phyloP scores from a whole-genome alignment of 2,329 filamentous ascomycete genomes.

The Didymella segeticola region DNA sequence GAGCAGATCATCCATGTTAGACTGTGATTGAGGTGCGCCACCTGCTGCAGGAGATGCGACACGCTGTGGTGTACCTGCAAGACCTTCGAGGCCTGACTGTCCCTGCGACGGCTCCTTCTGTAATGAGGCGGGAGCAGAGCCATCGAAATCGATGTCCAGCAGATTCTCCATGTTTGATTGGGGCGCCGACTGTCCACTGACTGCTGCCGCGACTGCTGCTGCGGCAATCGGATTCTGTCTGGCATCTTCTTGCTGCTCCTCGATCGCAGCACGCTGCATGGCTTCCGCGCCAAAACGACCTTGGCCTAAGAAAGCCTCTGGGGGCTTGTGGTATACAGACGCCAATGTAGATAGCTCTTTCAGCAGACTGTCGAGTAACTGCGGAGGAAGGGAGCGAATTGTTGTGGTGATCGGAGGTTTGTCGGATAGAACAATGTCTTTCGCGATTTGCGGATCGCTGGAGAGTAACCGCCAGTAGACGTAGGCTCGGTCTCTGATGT shows the following conservation, averaged over 20 bases:
- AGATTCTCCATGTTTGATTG: slow-evolving; percentile 92
- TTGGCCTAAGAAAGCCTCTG: slow-evolving; percentile 96
- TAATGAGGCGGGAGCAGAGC: slow-evolving; percentile 85
- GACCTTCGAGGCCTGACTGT: slow-evolving; percentile 59
- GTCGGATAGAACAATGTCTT: slow-evolving; percentile 90
- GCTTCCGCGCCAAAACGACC: slow-evolving; percentile 92
- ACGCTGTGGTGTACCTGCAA: slow-evolving; percentile 71
- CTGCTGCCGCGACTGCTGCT: slow-evolving; percentile 71
- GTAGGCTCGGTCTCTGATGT: slow-evolving; percentile 95
- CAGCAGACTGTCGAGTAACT: slow-evolving; percentile 88
- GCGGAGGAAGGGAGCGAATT: slow-evolving; percentile 84
- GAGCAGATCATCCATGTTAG: slow-evolving; percentile 81
- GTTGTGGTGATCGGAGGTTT: slow-evolving; percentile 95
- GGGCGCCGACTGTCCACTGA: slow-evolving; percentile 60
- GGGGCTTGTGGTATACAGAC: slow-evolving; percentile 97
- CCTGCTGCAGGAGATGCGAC: slow-evolving; percentile 67
- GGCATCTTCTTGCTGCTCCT: slow-evolving; percentile 91
- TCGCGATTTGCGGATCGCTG: slow-evolving; percentile 87
- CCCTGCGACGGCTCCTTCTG: slow-evolving; percentile 66
- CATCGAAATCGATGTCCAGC: slow-evolving; percentile 95
- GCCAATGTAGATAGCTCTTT: slow-evolving; percentile 91
- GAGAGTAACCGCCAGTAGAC: slow-evolving; percentile 98
- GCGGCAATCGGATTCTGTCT: slow-evolving; percentile 94
- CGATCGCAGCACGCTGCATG: slow-evolving; percentile 93
- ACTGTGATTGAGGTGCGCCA: slow-evolving; percentile 53